Percentiles rank a stretch among this genome's conserved stretches.
These are phyloP conservation scores for Zalerion maritima DNA, from an alignment of 495 filamentous ascomycete genomes.

Conservation along the genomic window DNA sequence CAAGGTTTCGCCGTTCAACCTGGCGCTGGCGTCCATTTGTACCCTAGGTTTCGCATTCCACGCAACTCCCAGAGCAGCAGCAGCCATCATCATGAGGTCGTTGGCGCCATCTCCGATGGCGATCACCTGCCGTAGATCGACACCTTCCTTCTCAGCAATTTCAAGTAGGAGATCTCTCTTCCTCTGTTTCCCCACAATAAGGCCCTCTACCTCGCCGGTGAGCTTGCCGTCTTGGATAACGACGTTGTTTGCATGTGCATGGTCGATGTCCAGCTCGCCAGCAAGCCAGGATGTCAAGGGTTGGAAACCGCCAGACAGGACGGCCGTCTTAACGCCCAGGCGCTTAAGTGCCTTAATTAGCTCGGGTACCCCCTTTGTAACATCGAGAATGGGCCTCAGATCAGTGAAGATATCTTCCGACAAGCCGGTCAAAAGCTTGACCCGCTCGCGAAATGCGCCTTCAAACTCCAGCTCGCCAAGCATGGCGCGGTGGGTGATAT, in stretches of 20 bases:
- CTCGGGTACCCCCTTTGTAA: conserved; percentile 66
- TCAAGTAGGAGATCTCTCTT: conserved; percentile 64
- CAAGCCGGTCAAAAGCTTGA: conserved; percentile 66
- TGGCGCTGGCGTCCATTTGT: conserved; percentile 68
- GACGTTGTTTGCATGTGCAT: conserved; percentile 77
- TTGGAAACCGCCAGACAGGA: conserved; percentile 82
- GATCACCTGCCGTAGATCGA: conserved; percentile 60
- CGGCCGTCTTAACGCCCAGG: conserved; percentile 70
- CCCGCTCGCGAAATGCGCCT: conserved; percentile 60
- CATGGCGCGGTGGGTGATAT: conserved; percentile 89
- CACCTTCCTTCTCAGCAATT: conserved; percentile 59
- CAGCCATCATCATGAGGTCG: conserved; percentile 81
- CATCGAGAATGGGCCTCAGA: conserved; percentile 54
- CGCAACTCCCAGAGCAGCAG: conserved; percentile 79
- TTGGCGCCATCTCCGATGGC: conserved; percentile 92
- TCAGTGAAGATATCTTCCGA: conserved; percentile 67
- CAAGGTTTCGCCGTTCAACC: conserved; percentile 67
- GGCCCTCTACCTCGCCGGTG: conserved; percentile 63
- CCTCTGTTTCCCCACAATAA: conserved; percentile 68
- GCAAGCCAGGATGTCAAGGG: conserved; percentile 80
- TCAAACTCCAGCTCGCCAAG: conserved; percentile 93
- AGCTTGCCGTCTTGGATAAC: conserved; percentile 49
- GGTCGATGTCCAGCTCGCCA: conserved; percentile 63
- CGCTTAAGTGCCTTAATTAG: conserved; percentile 56
- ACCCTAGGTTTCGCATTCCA: conserved; percentile 90